Conservation (phyloP, 306 rosid genomes). For the Quercus bicolor region DNA sequence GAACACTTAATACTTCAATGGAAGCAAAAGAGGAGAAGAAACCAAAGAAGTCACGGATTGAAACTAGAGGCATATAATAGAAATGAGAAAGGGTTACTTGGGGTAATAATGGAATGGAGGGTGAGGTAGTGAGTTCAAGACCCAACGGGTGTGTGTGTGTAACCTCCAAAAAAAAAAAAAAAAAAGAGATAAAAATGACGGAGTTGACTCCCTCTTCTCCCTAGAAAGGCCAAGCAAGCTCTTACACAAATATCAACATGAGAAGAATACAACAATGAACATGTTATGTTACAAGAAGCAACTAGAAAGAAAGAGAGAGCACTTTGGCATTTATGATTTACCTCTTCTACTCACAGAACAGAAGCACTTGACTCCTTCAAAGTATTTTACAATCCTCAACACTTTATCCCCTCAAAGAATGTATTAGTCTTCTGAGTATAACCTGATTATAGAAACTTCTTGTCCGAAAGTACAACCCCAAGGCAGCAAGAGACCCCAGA, state of each 20-base stretch:
- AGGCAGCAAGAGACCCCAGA: constrained; percentile 49
- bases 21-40: too few relatives aligned
- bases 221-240: background rate
- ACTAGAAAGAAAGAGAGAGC: background rate
- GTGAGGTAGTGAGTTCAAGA: background rate
- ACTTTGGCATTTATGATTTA: background rate
- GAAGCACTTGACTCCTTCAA: background rate
- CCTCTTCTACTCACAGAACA: too few relatives aligned
- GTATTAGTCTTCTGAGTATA: constrained; percentile 29
- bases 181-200: background rate
- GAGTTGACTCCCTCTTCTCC: background rate
- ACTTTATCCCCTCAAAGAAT: constrained; percentile 9
- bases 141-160: too few relatives aligned
- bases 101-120: background rate
- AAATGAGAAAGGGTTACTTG: too few relatives aligned
- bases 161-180: background rate
- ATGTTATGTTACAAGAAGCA: background rate
- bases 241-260: background rate
- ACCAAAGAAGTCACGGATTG: background rate
- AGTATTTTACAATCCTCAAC: background rate
- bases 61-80: background rate
- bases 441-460: constrained; percentile 43
- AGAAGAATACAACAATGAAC: background rate
- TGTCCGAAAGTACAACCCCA: constrained; percentile 51
- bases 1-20: too few relatives aligned